These are phyloP conservation scores for Mycena sanguinolenta DNA, from an alignment of 768 basidiomycete species.

Conservation along the genomic window DNA sequence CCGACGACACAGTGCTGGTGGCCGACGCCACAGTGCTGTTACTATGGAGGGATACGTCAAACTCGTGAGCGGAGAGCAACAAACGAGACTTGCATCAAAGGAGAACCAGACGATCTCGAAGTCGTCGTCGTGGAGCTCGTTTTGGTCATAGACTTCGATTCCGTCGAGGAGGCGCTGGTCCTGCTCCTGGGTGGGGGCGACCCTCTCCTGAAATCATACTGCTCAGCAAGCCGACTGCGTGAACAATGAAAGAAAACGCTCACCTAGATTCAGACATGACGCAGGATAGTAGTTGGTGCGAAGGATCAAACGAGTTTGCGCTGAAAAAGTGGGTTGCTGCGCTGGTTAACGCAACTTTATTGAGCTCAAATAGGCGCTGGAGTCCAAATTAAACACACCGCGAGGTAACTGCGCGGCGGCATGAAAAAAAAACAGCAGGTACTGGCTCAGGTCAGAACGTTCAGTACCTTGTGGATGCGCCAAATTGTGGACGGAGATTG, in stretches of 20 bases:
- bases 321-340: neutral
- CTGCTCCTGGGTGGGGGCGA: neutral
- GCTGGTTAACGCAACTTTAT: conserved; percentile 13
- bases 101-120: neutral
- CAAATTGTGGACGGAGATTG: conserved; percentile 16
- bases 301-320: neutral
- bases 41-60: conserved; percentile 9
- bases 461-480: neutral
- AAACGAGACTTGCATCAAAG: neutral
- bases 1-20: too few relatives aligned
- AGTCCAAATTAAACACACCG: conserved; percentile 10
- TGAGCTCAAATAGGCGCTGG: conserved; percentile 11
- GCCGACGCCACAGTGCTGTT: neutral
- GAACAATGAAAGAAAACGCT: conserved; percentile 5
- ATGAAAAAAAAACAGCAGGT: neutral
- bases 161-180: neutral
- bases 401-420: conserved; percentile 4
- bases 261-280: conserved; percentile 12
- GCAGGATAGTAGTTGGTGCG: conserved; percentile 1
- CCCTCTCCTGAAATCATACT: neutral
- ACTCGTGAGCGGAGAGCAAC: conserved; percentile 7
- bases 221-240: neutral
- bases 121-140: conserved; percentile 7
- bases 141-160: neutral
- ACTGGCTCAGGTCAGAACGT: neutral